Base-by-base conservation (phyloP, 768 basidiomycete species). In the Lactarius evosmus region DNA sequence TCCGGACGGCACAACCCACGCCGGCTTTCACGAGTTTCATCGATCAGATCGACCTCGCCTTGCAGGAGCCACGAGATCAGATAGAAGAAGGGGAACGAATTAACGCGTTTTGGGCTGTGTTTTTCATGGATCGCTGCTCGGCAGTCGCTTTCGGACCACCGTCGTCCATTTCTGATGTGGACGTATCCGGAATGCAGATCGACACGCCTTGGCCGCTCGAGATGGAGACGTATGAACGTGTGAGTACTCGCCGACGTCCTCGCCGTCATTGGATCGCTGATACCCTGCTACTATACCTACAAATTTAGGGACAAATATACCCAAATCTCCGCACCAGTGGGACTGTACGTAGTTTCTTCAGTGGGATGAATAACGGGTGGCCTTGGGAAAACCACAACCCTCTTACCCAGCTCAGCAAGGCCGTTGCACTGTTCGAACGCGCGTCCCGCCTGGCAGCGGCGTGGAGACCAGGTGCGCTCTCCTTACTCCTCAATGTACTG, bases 11-110 rank as follows among this genome's bases (percentile, higher is more conserved):
- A 30, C 63, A 67, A 25, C 55, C 61, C n/a, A 63, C 56, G 32
- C 62, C 59, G 0, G 62, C 66, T 7, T 62, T 62, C 36, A 57
- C 66, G 46, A 60, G 63, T 7, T 68, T 60, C 29, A 58, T 68
- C 29, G 68, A 69, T 59, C 58, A 49, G n/a, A 56, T 68, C 29
- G 67, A 66, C 59, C 57, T 69, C 22, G 51, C 74, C 2, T 72
- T 84, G 67, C 69, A 76, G n/a, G 67, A 80, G 69, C 67, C 78
- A 49, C 69, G 59, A 19, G 80, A 82, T 69, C 67, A 73, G 29
- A 70, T 83, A n/a, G 86, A 86, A 65, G 85, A 87, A 70, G 85
- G 82, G 22, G 86, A 88, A 69, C 78, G 85, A 34, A 85, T 88
- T 62, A 84, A 83, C 60, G 83, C 79, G 0, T 88, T 88, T 71